These are phyloP conservation scores for Nothophoma quercina DNA, from an alignment of 2,329 filamentous ascomycete genomes.

Conservation along the genomic window DNA sequence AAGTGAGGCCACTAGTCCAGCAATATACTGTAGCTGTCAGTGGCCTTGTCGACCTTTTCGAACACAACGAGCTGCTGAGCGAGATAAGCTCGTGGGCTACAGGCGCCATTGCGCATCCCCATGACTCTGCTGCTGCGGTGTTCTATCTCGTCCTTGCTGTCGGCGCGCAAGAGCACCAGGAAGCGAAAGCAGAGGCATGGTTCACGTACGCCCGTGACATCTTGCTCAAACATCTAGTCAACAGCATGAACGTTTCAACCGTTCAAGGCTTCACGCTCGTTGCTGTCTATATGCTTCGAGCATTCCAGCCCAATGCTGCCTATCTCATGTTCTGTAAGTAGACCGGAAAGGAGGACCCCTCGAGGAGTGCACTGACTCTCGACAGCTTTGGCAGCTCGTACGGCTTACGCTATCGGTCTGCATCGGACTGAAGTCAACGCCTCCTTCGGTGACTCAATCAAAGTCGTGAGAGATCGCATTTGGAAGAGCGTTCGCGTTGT, in stretches of 20 bases:
- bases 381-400: constrained; percentile 56
- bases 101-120: constrained; percentile 22
- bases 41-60: constrained; percentile 59
- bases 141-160: constrained; percentile 62
- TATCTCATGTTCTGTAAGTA: constrained; percentile 58
- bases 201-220: constrained; percentile 56
- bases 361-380: neutral
- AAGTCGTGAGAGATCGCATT: constrained; percentile 56
- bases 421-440: constrained; percentile 62
- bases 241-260: constrained; percentile 59
- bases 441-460: constrained; percentile 55
- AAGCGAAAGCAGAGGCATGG: constrained; percentile 56
- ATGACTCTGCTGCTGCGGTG: constrained; percentile 56
- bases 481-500: constrained; percentile 63
- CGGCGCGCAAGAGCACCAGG: constrained; percentile 55
- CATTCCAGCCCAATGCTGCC: constrained; percentile 61
- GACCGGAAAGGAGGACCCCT: neutral
- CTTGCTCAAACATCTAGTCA: constrained; percentile 56
- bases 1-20: constrained; percentile 43
- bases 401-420: constrained; percentile 61
- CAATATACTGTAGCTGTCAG: constrained; percentile 56
- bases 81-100: constrained; percentile 40
- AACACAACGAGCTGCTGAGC: constrained; percentile 44
- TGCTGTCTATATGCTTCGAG: constrained; percentile 61
- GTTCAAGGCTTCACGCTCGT: constrained; percentile 61